phyloP scores from a whole-genome alignment of 1,284 basidiomycete species.

The Cryptococcus depauperatus region DNA sequence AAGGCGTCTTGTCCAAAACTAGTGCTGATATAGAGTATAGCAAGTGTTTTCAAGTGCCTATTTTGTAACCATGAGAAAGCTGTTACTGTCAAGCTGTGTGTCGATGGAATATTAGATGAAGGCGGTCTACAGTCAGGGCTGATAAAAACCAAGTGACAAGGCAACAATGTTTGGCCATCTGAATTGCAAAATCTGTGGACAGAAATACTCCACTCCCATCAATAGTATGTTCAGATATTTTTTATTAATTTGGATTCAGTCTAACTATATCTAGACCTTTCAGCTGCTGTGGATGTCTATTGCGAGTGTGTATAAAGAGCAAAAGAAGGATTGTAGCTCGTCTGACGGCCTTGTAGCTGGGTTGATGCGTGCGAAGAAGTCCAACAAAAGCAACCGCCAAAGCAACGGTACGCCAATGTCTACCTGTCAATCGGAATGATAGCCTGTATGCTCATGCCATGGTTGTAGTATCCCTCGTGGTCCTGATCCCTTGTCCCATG shows the following conservation, averaged over 20 bases:
- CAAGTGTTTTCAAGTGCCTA: slow-evolving; percentile 43
- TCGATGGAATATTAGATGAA: neutral
- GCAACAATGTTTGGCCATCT: slow-evolving; percentile 34
- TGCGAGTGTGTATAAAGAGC: slow-evolving; percentile 31
- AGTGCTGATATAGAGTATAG: slow-evolving; percentile 13
- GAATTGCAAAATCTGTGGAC: slow-evolving; percentile 40
- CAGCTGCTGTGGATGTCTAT: slow-evolving; percentile 40
- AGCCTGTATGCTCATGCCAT: neutral
- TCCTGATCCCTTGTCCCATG: slow-evolving; percentile 23
- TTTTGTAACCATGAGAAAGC: slow-evolving; percentile 44
- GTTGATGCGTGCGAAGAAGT: slow-evolving; percentile 43
- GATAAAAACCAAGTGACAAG: slow-evolving; percentile 28
- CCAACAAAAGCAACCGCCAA: slow-evolving; percentile 25
- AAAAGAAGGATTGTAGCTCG: slow-evolving; percentile 4
- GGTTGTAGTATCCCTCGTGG: slow-evolving; percentile 17
- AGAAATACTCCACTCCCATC: slow-evolving; percentile 32
- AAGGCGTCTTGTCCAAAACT: neutral
- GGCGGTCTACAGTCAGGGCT: neutral
- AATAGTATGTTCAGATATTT: slow-evolving; percentile 26
- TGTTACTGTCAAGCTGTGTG: slow-evolving; percentile 36
- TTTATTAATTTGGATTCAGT: neutral
- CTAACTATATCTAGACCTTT: slow-evolving; percentile 27
- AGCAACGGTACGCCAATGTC: slow-evolving; percentile 20
- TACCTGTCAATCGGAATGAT: slow-evolving; percentile 9
- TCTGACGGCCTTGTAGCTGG: no score